Percentiles rank a stretch among this genome's conserved stretches.
Conservation (phyloP, 805 yeast species). For the Tetrapisispora namnaoensis region DNA sequence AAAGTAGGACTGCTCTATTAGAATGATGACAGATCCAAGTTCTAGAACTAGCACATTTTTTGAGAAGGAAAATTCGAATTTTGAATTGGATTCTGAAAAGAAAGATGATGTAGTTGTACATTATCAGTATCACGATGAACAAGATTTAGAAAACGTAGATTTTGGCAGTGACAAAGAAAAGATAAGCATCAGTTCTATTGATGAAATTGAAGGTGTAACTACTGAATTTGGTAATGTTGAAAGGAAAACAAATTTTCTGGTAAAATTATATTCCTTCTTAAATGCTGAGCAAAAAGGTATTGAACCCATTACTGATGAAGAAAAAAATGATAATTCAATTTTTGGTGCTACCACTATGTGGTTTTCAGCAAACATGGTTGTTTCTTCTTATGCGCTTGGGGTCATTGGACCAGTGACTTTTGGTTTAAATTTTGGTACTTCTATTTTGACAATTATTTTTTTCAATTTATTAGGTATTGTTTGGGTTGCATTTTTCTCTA, state of each 20-base stretch:
- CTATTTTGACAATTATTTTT: conserved; percentile 56
- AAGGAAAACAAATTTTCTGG: conserved; percentile 28
- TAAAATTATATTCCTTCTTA: conserved; percentile 12
- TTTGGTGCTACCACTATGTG: conserved; percentile 77
- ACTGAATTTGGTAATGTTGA: background rate
- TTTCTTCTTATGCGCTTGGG: conserved; percentile 76
- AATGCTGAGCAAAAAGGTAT: conserved; percentile 65
- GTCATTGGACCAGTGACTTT: conserved; percentile 55
- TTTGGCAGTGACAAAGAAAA: background rate
- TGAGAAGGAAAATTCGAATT: background rate
- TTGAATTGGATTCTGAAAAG: background rate
- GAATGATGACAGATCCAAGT: background rate
- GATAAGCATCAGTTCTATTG: background rate
- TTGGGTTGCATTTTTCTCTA: conserved; percentile 74
- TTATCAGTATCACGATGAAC: background rate
- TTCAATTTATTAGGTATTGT: conserved; percentile 63
- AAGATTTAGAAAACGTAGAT: background rate
- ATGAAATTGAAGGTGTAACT: background rate
- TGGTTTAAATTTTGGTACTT: conserved; percentile 63
- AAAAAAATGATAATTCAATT: conserved; percentile 56
- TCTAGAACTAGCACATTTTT: background rate
- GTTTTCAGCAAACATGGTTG: conserved; percentile 81
- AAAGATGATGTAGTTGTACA: background rate
- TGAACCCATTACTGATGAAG: conserved; percentile 70
- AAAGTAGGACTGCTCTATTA: background rate